Base-by-base conservation (phyloP, 345 rosid genomes). In the Linum usitatissimum region DNA sequence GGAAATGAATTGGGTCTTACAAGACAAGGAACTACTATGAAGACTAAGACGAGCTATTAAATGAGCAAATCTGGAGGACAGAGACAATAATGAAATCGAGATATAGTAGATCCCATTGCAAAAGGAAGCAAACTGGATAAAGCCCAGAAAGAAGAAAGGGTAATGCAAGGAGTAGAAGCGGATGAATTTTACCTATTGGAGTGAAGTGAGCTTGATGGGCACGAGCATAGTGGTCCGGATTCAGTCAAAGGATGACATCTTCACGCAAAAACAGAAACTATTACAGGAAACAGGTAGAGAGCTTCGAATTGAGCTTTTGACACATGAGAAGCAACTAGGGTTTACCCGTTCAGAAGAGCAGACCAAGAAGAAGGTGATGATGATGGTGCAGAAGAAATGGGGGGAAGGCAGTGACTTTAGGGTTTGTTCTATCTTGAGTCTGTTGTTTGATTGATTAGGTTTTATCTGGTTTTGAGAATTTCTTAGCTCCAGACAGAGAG, bases 161-260 rank as follows among this genome's bases (percentile, higher is more conserved):
- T 18, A 73, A 73, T 64, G 75, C 19, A 63, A 53, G 8, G 57
- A 63, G 34, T 8, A 30, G 18, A 20, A 39, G 30, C 61, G 28
- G 7, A 31, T 34, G 67, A 69, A 31, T 62, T 71, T 68, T 68
- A 83, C 91, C 83, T 77, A 83, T 68, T 75, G 53, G 57, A 77
- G 59, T 70, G 70, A 78, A 71, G 76, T 77, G 68, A 63, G 71
- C 72, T 73, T 71, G 72, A 74, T 66, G 72, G 73, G 77, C 71
- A 86, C 69, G 64, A 63, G 75, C 90, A 91, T 79, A 68, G 64
- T 75, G 70, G 61, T 72, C 67, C 57, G 68, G 80, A 83, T 75
- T 77, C 67, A 77, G 76, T 68, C 54, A 48, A 73, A 64, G 73
- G 57, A 48, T 53, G 71, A 65, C 71, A 70, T 42, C 42, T 68